phyloP scores from a whole-genome alignment of 345 rosid genomes.

The Eucalyptus regnans region DNA sequence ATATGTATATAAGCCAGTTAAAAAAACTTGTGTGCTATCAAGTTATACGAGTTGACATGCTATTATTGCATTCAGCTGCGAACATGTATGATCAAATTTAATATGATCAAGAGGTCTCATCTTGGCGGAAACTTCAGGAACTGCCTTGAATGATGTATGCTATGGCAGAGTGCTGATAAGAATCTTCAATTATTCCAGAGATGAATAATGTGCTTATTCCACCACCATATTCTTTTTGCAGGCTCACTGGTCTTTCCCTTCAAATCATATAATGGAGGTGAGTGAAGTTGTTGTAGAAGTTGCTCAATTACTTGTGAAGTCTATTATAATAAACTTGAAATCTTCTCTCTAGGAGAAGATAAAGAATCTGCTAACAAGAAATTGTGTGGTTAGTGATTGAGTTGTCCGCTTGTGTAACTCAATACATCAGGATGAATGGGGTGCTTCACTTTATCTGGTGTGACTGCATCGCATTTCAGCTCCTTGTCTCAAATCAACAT shows the following conservation, averaged over 20 bases:
- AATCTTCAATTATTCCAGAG: background rate
- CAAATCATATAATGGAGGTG: constrained; percentile 79
- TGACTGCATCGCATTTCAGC: background rate
- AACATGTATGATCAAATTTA: background rate
- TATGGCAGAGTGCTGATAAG: background rate
- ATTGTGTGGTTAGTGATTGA: background rate
- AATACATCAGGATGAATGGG: background rate
- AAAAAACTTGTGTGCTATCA: background rate
- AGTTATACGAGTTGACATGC: background rate
- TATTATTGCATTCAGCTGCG: background rate
- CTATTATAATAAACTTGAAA: background rate
- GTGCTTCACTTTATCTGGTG: background rate
- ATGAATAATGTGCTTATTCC: background rate
- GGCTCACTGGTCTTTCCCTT: constrained; percentile 92
- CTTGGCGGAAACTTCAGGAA: background rate
- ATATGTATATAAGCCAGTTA: background rate
- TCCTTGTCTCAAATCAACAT: background rate
- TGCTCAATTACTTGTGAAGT: background rate
- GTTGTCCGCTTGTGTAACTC: background rate
- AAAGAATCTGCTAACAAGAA: background rate
- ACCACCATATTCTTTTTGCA: constrained; percentile 11
- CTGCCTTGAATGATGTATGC: background rate
- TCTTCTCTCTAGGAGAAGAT: background rate
- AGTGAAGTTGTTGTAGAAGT: background rate
- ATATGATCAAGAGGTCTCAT: background rate